Evolutionary conservation across 352 stramenopile species (phyloP).

Genomic region (Globisporangium carolinianum): DNA sequence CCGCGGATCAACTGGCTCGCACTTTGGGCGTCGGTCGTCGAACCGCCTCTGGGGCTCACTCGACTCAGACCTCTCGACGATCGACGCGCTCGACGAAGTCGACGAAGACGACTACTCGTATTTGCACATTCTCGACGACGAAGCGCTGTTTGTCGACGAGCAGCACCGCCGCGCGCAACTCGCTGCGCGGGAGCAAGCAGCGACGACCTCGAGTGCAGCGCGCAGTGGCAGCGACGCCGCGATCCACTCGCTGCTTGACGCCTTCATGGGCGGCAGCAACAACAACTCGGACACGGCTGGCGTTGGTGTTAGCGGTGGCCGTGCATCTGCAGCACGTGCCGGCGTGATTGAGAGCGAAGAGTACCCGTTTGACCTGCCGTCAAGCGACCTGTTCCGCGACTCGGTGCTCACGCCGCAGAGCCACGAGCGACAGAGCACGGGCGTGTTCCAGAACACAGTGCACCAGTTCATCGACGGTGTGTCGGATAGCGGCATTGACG

Average conservation of each 20-base stretch:
- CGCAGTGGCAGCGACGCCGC: background rate
- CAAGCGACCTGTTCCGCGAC: conserved; percentile 12
- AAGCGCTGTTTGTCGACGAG: conserved; percentile 47
- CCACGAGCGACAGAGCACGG: conserved; percentile 8
- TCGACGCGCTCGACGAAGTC: conserved; percentile 76
- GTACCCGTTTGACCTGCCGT: conserved; percentile 12
- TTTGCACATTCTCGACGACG: conserved; percentile 65
- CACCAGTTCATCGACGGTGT: conserved; percentile 58
- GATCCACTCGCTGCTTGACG: conserved; percentile 12
- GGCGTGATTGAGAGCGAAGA: conserved; percentile 5
- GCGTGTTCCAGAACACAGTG: conserved; percentile 13
- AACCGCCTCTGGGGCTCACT: conserved; percentile 65
- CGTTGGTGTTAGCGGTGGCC: background rate
- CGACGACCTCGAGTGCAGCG: no score
- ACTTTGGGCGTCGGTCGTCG: conserved; percentile 24
- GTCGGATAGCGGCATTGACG: conserved; percentile 41
- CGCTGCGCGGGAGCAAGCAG: conserved; percentile 9
- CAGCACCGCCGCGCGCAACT: conserved; percentile 36
- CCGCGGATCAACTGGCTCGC: conserved; percentile 27
- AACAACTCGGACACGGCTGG: background rate
- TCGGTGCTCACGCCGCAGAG: background rate
- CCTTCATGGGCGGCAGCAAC: conserved; percentile 7
- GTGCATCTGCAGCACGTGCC: background rate
- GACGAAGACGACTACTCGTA: conserved; percentile 84
- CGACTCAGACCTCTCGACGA: conserved; percentile 54